Evolutionary conservation across 1,284 basidiomycete species (phyloP).

Genomic region (Pseudozyma tsukubaensis): DNA sequence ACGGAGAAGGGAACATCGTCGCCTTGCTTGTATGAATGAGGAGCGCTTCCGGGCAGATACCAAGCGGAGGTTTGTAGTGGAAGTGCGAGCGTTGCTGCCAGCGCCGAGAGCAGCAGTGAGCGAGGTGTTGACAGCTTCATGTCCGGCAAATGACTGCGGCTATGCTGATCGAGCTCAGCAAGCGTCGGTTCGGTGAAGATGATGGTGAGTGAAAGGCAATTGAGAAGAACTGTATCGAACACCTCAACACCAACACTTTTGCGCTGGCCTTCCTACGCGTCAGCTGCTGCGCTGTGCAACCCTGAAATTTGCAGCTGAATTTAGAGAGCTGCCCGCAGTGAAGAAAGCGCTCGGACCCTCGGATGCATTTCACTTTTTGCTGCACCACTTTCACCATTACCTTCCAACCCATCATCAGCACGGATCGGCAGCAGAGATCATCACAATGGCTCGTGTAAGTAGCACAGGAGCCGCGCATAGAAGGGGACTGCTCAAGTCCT

Average conservation of each 20-base stretch:
- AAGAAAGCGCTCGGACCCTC: constrained; percentile 9
- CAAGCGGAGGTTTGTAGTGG: constrained; percentile 50
- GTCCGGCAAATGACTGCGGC: background rate
- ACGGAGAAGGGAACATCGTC: constrained; percentile 68
- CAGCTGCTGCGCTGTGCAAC: background rate
- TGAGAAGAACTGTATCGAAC: background rate
- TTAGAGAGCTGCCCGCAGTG: background rate
- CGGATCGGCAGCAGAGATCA: background rate
- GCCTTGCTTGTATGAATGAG: constrained; percentile 66
- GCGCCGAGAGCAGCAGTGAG: constrained; percentile 16
- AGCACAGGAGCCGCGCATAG: background rate
- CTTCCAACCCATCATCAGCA: background rate
- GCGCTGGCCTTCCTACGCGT: background rate
- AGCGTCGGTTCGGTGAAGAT: background rate
- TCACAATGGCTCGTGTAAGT: constrained; percentile 29
- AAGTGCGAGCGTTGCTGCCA: constrained; percentile 20
- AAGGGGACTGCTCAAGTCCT: background rate
- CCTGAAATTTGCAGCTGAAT: background rate
- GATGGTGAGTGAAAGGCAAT: background rate
- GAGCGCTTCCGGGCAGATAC: constrained; percentile 70
- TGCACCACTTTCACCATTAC: background rate
- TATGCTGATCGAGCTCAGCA: background rate
- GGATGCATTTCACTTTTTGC: background rate
- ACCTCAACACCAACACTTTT: background rate
- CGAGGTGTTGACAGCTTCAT: constrained; percentile 24